Percentiles rank a stretch among this genome's conserved stretches.
Evolutionary conservation across 495 filamentous ascomycete species (phyloP).

Genomic region (Filosporella fistucella): DNA sequence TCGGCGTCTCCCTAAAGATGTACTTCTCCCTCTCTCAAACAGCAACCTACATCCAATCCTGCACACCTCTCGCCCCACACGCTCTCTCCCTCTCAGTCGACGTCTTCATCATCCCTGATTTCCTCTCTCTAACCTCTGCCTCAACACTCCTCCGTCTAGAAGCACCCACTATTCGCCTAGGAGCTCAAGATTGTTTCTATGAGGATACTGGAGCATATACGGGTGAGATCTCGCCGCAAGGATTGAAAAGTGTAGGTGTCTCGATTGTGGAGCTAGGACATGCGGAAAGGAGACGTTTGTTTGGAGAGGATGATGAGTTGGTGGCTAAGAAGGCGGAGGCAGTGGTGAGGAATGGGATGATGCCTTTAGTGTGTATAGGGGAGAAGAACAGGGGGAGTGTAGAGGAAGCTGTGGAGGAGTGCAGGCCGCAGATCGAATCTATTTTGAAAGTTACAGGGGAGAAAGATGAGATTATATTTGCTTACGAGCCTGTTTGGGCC

Average conservation of each 20-base stretch:
- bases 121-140: constrained; percentile 58
- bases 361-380: constrained; percentile 77
- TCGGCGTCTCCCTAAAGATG: constrained; percentile 81
- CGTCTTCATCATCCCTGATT: constrained; percentile 71
- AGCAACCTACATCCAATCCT: constrained; percentile 49
- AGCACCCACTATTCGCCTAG: constrained; percentile 51
- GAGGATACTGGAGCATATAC: constrained; percentile 67
- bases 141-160: constrained; percentile 41
- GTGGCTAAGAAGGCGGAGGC: constrained; percentile 64
- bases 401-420: constrained; percentile 59
- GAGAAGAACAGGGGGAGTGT: constrained; percentile 49
- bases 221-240: constrained; percentile 67
- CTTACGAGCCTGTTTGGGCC: constrained; percentile 89
- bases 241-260: constrained; percentile 60
- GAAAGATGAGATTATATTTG: constrained; percentile 67
- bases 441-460: constrained; percentile 53
- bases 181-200: constrained; percentile 71
- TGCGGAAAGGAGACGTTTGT: constrained; percentile 66
- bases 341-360: constrained; percentile 59
- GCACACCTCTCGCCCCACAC: constrained; percentile 27
- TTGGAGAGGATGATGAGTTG: constrained; percentile 63
- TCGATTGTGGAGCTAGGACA: constrained; percentile 74
- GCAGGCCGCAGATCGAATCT: constrained; percentile 54
- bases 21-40: constrained; percentile 71
- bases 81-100: constrained; percentile 37